Percentiles rank a stretch among this genome's conserved stretches.
Conservation (phyloP, 768 basidiomycete species). For the Termitomyces sp. region DNA sequence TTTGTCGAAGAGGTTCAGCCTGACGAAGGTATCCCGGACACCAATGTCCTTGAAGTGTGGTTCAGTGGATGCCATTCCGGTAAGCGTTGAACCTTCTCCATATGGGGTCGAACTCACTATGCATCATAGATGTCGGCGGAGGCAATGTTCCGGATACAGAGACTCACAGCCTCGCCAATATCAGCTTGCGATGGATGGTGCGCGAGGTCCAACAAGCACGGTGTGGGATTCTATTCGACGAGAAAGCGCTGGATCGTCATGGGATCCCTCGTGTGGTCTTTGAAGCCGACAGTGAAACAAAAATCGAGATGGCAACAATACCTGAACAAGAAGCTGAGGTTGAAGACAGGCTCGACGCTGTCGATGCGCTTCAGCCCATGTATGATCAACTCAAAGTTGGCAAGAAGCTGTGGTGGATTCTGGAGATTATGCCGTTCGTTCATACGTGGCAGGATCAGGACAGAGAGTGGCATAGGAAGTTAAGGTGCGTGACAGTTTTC, state of each 20-base stretch:
- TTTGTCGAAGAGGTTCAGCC: slow-evolving; percentile 4
- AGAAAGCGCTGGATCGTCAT: slow-evolving; percentile 37
- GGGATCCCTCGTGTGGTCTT: slow-evolving; percentile 3
- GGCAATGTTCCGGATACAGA: slow-evolving; percentile 46
- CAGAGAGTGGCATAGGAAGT: slow-evolving; percentile 50
- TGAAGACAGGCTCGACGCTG: slow-evolving; percentile 9
- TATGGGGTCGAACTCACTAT: neutral
- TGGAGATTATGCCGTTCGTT: slow-evolving; percentile 59
- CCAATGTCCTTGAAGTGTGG: slow-evolving; percentile 76
- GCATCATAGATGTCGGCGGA: slow-evolving; percentile 62
- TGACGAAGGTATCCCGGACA: slow-evolving; percentile 9
- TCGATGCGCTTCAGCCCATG: slow-evolving; percentile 45
- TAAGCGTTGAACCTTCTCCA: slow-evolving; percentile 26
- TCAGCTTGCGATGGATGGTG: slow-evolving; percentile 78
- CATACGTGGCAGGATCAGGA: slow-evolving; percentile 54
- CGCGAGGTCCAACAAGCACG: slow-evolving; percentile 53
- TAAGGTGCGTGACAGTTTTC: slow-evolving; percentile 44
- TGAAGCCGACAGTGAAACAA: neutral
- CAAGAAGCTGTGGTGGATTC: slow-evolving; percentile 59
- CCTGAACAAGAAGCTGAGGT: slow-evolving; percentile 8
- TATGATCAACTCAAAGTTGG: slow-evolving; percentile 45
- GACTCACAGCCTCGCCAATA: slow-evolving; percentile 46
- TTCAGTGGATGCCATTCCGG: slow-evolving; percentile 72
- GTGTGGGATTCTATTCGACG: slow-evolving; percentile 61
- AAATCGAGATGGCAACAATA: slow-evolving; percentile 28